Conservation (phyloP, 2,329 filamentous ascomycete species). For the Daldinia eschscholtzii region DNA sequence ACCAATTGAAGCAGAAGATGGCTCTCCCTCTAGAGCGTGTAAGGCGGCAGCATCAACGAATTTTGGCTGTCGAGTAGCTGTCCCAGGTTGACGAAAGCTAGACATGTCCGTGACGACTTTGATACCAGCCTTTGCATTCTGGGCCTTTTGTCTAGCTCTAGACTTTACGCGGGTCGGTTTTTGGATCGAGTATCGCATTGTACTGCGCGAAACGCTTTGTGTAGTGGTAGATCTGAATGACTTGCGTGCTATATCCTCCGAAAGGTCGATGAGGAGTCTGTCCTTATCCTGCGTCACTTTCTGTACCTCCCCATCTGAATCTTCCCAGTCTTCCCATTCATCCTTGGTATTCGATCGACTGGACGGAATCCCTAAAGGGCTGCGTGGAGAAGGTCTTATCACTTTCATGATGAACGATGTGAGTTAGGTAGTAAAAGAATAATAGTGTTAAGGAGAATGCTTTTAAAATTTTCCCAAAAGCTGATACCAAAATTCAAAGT, state of each 20-base stretch:
- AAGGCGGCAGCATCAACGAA: slow-evolving; percentile 72
- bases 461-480: slow-evolving; percentile 17
- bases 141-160: slow-evolving; percentile 69
- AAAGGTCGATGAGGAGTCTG: slow-evolving; percentile 46
- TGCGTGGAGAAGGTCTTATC: slow-evolving; percentile 39
- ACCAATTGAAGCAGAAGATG: slow-evolving; percentile 66
- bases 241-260: slow-evolving; percentile 34
- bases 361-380: slow-evolving; percentile 40
- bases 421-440: slow-evolving; percentile 18
- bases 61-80: slow-evolving; percentile 53
- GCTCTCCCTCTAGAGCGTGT: slow-evolving; percentile 69
- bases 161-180: slow-evolving; percentile 67
- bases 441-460: slow-evolving; percentile 16
- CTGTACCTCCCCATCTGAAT: slow-evolving; percentile 35
- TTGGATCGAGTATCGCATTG: slow-evolving; percentile 54
- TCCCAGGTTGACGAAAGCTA: slow-evolving; percentile 60
- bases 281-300: slow-evolving; percentile 32
- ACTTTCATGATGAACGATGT: slow-evolving; percentile 45
- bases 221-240: slow-evolving; percentile 36
- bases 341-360: slow-evolving; percentile 38
- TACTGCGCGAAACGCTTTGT: slow-evolving; percentile 34
- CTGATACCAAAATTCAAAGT: slow-evolving; percentile 45
- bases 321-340: slow-evolving; percentile 54
- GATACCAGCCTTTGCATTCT: slow-evolving; percentile 73
- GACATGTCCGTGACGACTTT: slow-evolving; percentile 78